Conservation (phyloP, 1,284 basidiomycete genomes). For the Trichosporon asahii region DNA sequence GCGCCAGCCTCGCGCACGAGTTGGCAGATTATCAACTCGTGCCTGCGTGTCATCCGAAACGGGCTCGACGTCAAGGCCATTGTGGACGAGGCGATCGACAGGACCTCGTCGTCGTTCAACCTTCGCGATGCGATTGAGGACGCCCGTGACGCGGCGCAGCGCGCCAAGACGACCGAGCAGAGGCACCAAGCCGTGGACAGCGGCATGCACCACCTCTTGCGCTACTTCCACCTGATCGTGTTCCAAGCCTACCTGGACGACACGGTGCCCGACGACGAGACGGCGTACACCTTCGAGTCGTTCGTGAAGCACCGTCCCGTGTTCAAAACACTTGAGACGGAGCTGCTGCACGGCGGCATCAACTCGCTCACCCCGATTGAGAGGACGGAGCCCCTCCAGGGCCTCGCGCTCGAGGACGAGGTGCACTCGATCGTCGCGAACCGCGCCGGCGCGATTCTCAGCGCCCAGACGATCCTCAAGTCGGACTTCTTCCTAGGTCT, state of each 20-base stretch:
- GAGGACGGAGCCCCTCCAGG: conserved; percentile 66
- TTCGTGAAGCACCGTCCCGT: conserved; percentile 76
- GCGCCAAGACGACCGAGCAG: conserved; percentile 67
- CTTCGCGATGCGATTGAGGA: conserved; percentile 85
- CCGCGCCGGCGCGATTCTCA: conserved; percentile 80
- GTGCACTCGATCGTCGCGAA: conserved; percentile 78
- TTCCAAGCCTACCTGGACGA: conserved; percentile 94
- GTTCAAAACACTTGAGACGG: conserved; percentile 92
- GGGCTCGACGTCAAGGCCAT: conserved; percentile 79
- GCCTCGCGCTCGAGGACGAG: conserved; percentile 78
- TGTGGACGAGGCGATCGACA: conserved; percentile 90
- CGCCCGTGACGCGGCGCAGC: conserved; percentile 62
- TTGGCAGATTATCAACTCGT: conserved; percentile 65
- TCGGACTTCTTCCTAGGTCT: conserved; percentile 93
- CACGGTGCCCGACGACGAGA: conserved; percentile 71
- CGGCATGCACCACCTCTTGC: conserved; percentile 74
- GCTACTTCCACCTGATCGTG: conserved; percentile 87
- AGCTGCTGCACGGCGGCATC: conserved; percentile 74
- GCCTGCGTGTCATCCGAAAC: conserved; percentile 86
- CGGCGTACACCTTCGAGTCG: conserved; percentile 71
- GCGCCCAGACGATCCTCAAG: conserved; percentile 73
- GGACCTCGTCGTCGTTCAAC: conserved; percentile 79
- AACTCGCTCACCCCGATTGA: conserved; percentile 82
- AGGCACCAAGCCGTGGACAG: conserved; percentile 65
- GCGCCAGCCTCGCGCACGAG: conserved; percentile 35